These are phyloP conservation scores for Moesziomyces parantarcticus DNA, from an alignment of 1,284 basidiomycete species.

Conservation along the genomic window DNA sequence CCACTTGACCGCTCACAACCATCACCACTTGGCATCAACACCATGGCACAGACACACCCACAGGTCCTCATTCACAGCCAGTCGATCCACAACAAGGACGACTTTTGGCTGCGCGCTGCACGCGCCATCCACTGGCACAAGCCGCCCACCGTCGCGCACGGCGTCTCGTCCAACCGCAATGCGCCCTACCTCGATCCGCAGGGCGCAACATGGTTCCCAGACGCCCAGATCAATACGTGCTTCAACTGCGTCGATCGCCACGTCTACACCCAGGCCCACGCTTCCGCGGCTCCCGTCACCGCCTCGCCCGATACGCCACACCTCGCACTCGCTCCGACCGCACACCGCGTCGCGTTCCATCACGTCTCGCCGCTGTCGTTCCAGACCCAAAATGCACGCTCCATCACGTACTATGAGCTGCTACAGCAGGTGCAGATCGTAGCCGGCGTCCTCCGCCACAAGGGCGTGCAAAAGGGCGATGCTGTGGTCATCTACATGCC, in stretches of 20 bases:
- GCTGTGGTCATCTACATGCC: slow-evolving; percentile 65
- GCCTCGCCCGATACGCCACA: slow-evolving; percentile 53
- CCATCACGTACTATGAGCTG: slow-evolving; percentile 57
- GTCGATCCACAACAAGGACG: slow-evolving; percentile 42
- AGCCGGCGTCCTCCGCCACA: slow-evolving; percentile 56
- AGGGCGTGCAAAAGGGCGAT: slow-evolving; percentile 61
- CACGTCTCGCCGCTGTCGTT: slow-evolving; percentile 58
- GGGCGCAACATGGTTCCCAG: slow-evolving; percentile 52
- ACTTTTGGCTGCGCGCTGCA: slow-evolving; percentile 56
- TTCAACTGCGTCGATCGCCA: slow-evolving; percentile 50
- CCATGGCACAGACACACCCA: slow-evolving; percentile 34
- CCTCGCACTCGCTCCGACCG: slow-evolving; percentile 37
- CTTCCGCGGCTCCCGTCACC: slow-evolving; percentile 37
- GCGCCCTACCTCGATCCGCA: slow-evolving; percentile 33
- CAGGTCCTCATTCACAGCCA: slow-evolving; percentile 51
- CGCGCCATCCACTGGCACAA: slow-evolving; percentile 55
- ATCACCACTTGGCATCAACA: neutral
- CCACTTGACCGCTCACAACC: too few relatives aligned
- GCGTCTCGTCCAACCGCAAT: slow-evolving; percentile 25
- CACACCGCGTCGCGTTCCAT: slow-evolving; percentile 50
- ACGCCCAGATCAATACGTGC: slow-evolving; percentile 50
- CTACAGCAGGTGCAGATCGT: slow-evolving; percentile 57
- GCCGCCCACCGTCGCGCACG: slow-evolving; percentile 46
- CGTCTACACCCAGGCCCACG: slow-evolving; percentile 35
- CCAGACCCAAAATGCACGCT: slow-evolving; percentile 42